A percentile compares a stretch with the other conserved stretches of the same genome.
Conservation (phyloP, 1,284 basidiomycete species). For the Malassezia globosa region DNA sequence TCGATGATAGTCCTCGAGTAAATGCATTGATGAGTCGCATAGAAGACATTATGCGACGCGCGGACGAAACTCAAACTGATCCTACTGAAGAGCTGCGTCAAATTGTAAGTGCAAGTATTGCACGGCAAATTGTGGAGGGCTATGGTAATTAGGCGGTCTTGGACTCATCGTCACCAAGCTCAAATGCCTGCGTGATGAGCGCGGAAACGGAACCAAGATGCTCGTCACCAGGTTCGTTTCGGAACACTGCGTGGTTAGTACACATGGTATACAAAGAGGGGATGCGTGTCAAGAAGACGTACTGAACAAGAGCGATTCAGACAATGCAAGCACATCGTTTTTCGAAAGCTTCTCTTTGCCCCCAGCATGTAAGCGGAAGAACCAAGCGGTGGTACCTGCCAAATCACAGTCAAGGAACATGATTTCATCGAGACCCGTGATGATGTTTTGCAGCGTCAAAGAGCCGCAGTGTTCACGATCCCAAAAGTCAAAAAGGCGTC, state of each 20-base stretch:
- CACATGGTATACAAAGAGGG: too few species aligned
- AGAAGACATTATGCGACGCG: constrained; percentile 26
- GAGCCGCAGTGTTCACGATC: constrained; percentile 37
- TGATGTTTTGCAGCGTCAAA: constrained; percentile 60
- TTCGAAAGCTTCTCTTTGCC: constrained; percentile 88
- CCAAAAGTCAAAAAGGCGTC: constrained; percentile 36
- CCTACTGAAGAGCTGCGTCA: constrained; percentile 26
- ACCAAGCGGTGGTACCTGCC: constrained; percentile 98
- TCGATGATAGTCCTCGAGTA: background rate
- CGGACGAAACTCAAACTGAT: constrained; percentile 26
- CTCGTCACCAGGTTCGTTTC: constrained; percentile 89
- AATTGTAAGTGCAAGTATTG: constrained; percentile 29
- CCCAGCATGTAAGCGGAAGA: constrained; percentile 80
- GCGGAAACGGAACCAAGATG: constrained; percentile 58
- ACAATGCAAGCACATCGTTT: constrained; percentile 80
- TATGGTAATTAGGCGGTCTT: background rate
- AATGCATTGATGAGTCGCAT: constrained; percentile 25
- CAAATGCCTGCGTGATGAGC: constrained; percentile 37
- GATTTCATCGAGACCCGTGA: constrained; percentile 75
- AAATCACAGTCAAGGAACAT: constrained; percentile 66
- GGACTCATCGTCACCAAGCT: constrained; percentile 7
- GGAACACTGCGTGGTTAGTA: constrained; percentile 73
- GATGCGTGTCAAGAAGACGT: constrained; percentile 51
- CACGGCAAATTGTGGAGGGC: constrained; percentile 32
- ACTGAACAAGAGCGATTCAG: constrained; percentile 74